phyloP scores from a whole-genome alignment of 768 basidiomycete species.

The Macrocybe gigantea region DNA sequence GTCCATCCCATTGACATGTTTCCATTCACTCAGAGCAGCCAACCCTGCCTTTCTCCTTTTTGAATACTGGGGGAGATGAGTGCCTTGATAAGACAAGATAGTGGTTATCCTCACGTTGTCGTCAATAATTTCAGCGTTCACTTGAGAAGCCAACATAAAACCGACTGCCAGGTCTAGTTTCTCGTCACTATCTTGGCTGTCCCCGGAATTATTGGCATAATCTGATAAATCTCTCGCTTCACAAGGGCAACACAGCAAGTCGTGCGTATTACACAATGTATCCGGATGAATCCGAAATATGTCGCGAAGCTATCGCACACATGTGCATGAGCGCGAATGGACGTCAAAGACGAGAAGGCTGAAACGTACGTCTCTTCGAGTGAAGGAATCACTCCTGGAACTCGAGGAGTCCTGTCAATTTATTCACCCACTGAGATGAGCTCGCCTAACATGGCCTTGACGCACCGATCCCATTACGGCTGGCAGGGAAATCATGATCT shows the following conservation, averaged over 20 bases:
- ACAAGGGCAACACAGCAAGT: constrained; percentile 80
- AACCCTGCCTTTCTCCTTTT: constrained; percentile 65
- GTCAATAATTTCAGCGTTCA: constrained; percentile 38
- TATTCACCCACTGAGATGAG: no score
- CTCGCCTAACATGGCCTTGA: neutral
- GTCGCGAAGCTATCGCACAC: constrained; percentile 63
- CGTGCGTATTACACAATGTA: constrained; percentile 88
- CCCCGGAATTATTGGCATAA: constrained; percentile 17
- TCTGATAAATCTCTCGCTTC: constrained; percentile 19
- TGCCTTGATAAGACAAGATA: neutral
- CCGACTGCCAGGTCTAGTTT: constrained; percentile 30
- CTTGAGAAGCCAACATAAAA: constrained; percentile 62
- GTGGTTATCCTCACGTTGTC: constrained; percentile 39
- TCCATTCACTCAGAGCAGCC: constrained; percentile 76
- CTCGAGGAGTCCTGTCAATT: constrained; percentile 23
- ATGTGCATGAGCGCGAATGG: constrained; percentile 1
- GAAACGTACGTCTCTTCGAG: constrained; percentile 68
- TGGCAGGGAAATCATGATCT: constrained; percentile 17
- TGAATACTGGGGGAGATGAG: constrained; percentile 39
- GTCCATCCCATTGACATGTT: constrained; percentile 71
- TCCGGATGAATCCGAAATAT: constrained; percentile 83
- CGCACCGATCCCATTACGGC: constrained; percentile 69
- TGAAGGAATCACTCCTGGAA: constrained; percentile 82
- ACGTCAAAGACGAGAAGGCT: neutral
- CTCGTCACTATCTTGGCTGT: constrained; percentile 20